Percentiles rank a stretch among this genome's conserved stretches.
Conservation (phyloP, 169 alveolate genomes). For the Eimeria maxima region DNA sequence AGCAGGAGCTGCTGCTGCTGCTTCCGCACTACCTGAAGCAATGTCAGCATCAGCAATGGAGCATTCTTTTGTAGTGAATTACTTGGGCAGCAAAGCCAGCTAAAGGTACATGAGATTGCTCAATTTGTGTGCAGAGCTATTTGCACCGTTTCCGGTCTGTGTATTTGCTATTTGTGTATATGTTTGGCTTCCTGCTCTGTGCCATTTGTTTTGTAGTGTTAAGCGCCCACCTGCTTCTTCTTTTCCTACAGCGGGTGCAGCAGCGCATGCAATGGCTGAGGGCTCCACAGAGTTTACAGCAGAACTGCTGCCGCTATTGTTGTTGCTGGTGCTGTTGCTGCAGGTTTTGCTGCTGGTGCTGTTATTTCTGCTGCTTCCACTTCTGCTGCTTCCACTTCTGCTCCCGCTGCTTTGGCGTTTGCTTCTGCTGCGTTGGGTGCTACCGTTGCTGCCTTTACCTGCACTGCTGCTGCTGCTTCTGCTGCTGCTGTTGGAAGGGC, state of each 20-base stretch:
- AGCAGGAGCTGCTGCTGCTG: neutral
- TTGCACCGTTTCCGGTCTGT: too few relatives aligned
- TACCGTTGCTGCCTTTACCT: neutral
- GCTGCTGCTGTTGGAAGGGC: conserved; percentile 15
- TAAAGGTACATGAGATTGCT: too few relatives aligned
- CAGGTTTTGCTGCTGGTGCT: neutral
- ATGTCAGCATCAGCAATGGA: neutral
- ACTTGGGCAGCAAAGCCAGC: too few relatives aligned
- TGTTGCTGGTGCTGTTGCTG: conserved; percentile 17
- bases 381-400: neutral
- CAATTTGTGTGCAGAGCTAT: too few relatives aligned
- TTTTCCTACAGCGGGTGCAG: neutral
- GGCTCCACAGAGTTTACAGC: too few relatives aligned
- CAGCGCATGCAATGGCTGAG: neutral
- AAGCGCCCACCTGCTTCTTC: too few relatives aligned
- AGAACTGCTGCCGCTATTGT: conserved; percentile 30
- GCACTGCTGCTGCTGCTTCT: conserved; percentile 23
- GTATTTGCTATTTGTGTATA: too few relatives aligned
- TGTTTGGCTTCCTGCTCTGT: neutral
- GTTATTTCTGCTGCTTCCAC: neutral
- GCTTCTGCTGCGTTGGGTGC: conserved; percentile 10
- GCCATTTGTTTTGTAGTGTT: too few relatives aligned
- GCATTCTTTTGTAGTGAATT: neutral
- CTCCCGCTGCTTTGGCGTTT: neutral
- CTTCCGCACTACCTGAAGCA: neutral